Evolutionary conservation across 306 rosid species (phyloP).

Genomic region (Quercus alba): DNA sequence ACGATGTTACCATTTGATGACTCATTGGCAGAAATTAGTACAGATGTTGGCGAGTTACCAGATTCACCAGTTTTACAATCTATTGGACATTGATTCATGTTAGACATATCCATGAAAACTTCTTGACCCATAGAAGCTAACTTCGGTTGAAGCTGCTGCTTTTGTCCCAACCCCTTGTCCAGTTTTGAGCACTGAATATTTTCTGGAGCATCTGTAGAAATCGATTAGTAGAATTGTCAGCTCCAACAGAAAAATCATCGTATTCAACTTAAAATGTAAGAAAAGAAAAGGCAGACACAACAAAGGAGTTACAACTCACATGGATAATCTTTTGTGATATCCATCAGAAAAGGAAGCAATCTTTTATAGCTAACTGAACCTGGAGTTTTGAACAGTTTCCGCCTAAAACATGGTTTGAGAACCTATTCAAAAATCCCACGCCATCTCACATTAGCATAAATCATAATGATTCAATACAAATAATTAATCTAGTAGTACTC

Average conservation of each 20-base stretch:
- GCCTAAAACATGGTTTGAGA: slow-evolving; percentile 46
- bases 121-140: slow-evolving; percentile 5
- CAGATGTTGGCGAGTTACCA: slow-evolving; percentile 5
- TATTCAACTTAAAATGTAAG: background rate
- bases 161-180: slow-evolving; percentile 17
- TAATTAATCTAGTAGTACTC: background rate
- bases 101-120: background rate
- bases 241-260: background rate
- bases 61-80: slow-evolving; percentile 24
- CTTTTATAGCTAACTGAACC: slow-evolving; percentile 71
- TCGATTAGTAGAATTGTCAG: slow-evolving; percentile 8
- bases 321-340: slow-evolving; percentile 24
- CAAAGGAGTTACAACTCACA: slow-evolving; percentile 33
- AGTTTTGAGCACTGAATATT: slow-evolving; percentile 6
- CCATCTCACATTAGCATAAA: slow-evolving; percentile 4
- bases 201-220: slow-evolving; percentile 31
- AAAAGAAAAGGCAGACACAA: background rate
- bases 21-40: slow-evolving; percentile 26
- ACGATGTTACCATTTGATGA: slow-evolving; percentile 19
- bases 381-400: slow-evolving; percentile 62
- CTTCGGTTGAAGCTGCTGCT: background rate
- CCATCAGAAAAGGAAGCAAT: slow-evolving; percentile 62
- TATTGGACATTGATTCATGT: background rate
- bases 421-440: slow-evolving; percentile 40
- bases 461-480: background rate